Base-by-base conservation (phyloP, 768 basidiomycete genomes). In the Roridomyces roridus region DNA sequence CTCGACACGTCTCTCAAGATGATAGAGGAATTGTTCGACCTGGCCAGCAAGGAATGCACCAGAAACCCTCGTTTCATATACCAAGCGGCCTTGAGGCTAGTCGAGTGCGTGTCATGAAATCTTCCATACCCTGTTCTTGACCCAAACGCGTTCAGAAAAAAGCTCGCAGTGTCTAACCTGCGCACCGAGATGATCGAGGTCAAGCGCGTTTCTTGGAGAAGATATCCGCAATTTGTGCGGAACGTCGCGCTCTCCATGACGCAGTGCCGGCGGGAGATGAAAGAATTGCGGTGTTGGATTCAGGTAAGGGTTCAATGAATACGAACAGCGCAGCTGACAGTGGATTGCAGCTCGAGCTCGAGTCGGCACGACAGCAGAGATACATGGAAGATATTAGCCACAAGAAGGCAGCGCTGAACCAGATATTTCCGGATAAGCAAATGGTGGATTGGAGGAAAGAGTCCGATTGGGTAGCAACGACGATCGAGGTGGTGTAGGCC, bases 321-420 rank as follows among this genome's bases (percentile, higher is more conserved):
- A 21, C 21, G 8, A 24, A 12, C n/a, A 2, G n/a, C n/a, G n/a
- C n/a, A n/a, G n/a, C n/a, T n/a, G n/a, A n/a, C n/a, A n/a, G n/a
- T n/a, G n/a, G n/a, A n/a, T n/a, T n/a, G n/a, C n/a, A 47, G 46
- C 39, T 55, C 35, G 53, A 28, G 21, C 53, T 55, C 28, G 39
- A 55, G 17, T 36, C 4, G 21, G 55, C 47, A 24, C 55, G 47
- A 11, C 55, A 37, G 31, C 46, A 44, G 46, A 9, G 10, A 21
- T 56, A 26, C 25, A 10, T 10, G 17, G 55, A 49, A 14, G 46
- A 49, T 6, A 49, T 49, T 8, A 10, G 24, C 4, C 46, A 29
- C 1, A 35, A 18, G 26, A 43, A 4, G 42, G 24, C 40, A 31
- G 44, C 34, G 3, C 31, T 48, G 7, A 35, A 25, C 25, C 34